Evolutionary conservation across 495 filamentous ascomycete genomes (phyloP).

Genomic region (Schizothecium vesticola): DNA sequence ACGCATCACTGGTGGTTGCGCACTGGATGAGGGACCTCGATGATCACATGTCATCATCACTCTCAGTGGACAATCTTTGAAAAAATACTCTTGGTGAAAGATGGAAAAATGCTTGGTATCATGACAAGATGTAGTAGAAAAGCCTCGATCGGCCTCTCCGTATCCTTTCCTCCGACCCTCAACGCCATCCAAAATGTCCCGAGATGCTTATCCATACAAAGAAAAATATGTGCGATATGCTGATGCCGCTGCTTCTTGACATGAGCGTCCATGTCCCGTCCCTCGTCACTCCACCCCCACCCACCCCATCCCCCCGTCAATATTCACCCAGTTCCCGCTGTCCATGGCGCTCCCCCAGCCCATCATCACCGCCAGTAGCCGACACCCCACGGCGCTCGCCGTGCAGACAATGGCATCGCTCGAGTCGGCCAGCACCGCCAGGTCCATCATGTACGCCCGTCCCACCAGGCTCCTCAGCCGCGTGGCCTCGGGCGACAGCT

Average conservation of each 20-base stretch:
- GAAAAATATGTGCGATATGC: not conserved
- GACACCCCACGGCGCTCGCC: conserved; percentile 59
- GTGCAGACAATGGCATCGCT: conserved; percentile 63
- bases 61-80: not conserved
- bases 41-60: not conserved
- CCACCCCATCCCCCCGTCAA: conserved; percentile 65
- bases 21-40: not conserved
- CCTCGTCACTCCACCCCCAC: conserved; percentile 28
- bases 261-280: not conserved
- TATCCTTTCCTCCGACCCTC: not conserved
- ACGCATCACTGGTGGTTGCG: not conserved
- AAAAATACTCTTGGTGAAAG: not conserved
- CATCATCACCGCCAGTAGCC: conserved; percentile 70
- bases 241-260: not conserved
- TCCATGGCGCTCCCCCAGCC: conserved; percentile 64
- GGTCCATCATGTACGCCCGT: conserved; percentile 64
- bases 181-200: not conserved
- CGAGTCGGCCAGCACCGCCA: conserved; percentile 56
- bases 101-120: not conserved
- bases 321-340: conserved; percentile 57
- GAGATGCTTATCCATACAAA: not conserved
- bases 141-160: not conserved
- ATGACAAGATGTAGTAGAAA: not conserved
- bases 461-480: conserved; percentile 60
- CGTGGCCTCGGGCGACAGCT: conserved; percentile 47